Evolutionary conservation across 1,284 basidiomycete species (phyloP), one percentile per base, ranked within the genome.

Genomic region (Ceratobasidium sp.): DNA sequence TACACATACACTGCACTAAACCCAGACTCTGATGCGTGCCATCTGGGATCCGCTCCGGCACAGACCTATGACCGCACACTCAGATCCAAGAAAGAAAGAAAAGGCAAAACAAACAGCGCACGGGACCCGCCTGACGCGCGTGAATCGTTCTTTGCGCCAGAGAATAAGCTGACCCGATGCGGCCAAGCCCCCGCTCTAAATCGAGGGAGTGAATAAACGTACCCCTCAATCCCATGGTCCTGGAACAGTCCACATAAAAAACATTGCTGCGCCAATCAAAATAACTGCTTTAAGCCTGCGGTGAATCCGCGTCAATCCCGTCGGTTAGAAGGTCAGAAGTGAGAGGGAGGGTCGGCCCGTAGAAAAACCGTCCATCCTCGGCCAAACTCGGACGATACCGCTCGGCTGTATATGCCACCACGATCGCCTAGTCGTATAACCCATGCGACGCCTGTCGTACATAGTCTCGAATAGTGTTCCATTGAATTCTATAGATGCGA

Each of bases 141-240:
- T n/a, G 59, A 43, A 27, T 43, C 59, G 29, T 34, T 59, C 59
- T 43, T 41, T 39, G 29, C 59, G 2, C 59, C 59, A 46, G 43
- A 43, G 34, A 41, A 62, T n/a, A 37, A 24, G 29, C 19, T 34
- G 19, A 43, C 43, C 59, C 39, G 24, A 3, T 43, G n/a, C n/a
- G n/a, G n/a, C n/a, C n/a, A n/a, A n/a, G n/a, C n/a, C n/a, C n/a
- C n/a, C n/a, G n/a, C n/a, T n/a, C n/a, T n/a, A 19, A 62, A 62
- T 62, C 37, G 22, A 46, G 59, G 14, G 37, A 43, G 31, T 41
- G n/a, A 16, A 13, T 22, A 43, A 19, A 62, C 59, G 34, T 29
- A 62, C 59, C 59, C 59, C 41, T 62, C 59, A 24, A 62, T 62
- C 29, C 39, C 39, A 29, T 62, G 59, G 34, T 62, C 59, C 22